phyloP scores from a whole-genome alignment of 208 protist genomes.

The Acanthamoeba healyi region DNA sequence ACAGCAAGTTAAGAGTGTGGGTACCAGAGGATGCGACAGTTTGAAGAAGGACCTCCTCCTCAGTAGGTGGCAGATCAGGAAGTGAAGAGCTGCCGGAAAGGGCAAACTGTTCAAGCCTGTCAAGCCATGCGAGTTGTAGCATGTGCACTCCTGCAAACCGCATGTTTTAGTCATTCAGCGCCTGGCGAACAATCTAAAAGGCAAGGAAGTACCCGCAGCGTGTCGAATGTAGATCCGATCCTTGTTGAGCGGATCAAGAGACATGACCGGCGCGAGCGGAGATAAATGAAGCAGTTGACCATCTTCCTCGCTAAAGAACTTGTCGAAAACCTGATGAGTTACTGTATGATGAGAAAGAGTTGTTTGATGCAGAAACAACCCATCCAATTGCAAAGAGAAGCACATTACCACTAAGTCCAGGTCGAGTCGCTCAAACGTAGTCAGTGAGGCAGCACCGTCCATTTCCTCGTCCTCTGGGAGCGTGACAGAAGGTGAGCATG shows the following conservation, averaged over 20 bases:
- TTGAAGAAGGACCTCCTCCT: conserved; percentile 25
- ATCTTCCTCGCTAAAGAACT: not conserved
- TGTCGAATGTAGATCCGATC: conserved; percentile 55
- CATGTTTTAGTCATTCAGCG: too few species aligned
- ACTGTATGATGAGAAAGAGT: too few species aligned
- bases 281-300: not conserved
- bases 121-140: conserved; percentile 38
- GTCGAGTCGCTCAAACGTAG: not conserved
- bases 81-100: not conserved
- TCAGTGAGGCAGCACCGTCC: not conserved
- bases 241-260: conserved; percentile 36
- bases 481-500: too few species aligned
- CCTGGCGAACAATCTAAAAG: too few species aligned
- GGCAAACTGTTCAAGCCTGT: conserved; percentile 21
- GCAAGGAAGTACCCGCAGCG: not conserved
- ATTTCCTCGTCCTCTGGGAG: not conserved
- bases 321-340: not conserved
- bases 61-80: conserved; percentile 44
- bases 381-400: too few species aligned
- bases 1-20: too few species aligned
- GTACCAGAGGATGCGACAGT: conserved; percentile 11
- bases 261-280: not conserved
- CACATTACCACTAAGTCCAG: not conserved
- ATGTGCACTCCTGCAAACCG: conserved; percentile 6
- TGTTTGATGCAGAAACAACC: not conserved